Evolutionary conservation across 2,329 filamentous ascomycete species (phyloP).

Genomic region (Onygenales sp.): DNA sequence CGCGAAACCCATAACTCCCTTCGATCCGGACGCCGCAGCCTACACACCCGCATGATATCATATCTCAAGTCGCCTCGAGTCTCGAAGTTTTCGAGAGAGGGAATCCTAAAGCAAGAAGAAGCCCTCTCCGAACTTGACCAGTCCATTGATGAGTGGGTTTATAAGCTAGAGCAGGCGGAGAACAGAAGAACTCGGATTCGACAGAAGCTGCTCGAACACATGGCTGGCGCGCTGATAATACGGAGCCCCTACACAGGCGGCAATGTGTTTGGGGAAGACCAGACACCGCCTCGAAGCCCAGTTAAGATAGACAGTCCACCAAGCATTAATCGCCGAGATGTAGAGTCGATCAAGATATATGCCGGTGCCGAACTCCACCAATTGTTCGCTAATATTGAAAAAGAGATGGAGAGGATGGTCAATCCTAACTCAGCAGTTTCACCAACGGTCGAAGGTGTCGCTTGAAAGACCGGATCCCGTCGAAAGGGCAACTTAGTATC

Average conservation of each 20-base stretch:
- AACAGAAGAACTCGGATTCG: constrained; percentile 65
- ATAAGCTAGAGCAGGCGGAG: constrained; percentile 70
- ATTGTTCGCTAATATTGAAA: constrained; percentile 58
- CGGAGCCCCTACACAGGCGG: constrained; percentile 3
- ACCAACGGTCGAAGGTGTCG: neutral
- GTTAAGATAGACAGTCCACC: constrained; percentile 32
- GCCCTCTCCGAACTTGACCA: constrained; percentile 65
- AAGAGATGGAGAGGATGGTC: constrained; percentile 42
- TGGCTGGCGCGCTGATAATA: constrained; percentile 60
- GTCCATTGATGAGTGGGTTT: constrained; percentile 72
- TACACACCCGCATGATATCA: constrained; percentile 67
- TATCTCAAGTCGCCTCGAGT: constrained; percentile 63
- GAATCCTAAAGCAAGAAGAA: constrained; percentile 71
- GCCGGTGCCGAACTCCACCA: constrained; percentile 59
- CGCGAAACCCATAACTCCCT: constrained; percentile 67
- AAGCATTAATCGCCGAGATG: constrained; percentile 29
- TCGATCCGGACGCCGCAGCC: constrained; percentile 63
- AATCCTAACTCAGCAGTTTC: constrained; percentile 13
- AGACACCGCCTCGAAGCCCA: constrained; percentile 49
- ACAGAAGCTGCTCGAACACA: constrained; percentile 73
- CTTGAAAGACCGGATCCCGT: neutral
- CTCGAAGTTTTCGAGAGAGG: constrained; percentile 63
- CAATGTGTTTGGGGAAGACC: constrained; percentile 8
- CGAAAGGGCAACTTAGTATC: neutral
- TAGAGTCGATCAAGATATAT: constrained; percentile 60